Evolutionary conservation across 371 early-diverging fungal species (phyloP).

Genomic region (Chytridium lagenaria): DNA sequence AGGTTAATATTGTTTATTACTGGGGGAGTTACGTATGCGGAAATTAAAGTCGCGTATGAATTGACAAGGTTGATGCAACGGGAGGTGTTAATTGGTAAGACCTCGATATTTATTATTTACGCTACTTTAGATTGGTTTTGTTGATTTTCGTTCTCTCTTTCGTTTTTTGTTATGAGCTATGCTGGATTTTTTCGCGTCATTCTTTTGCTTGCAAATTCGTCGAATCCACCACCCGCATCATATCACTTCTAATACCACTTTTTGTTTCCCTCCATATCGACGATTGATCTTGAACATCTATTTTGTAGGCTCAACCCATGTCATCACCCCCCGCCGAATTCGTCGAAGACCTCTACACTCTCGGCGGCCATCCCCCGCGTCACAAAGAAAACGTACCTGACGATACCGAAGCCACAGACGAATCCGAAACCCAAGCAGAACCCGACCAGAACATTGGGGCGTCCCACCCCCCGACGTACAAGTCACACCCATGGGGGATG

Average conservation of each 20-base stretch:
- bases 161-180: background rate
- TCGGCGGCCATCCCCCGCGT: background rate
- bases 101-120: background rate
- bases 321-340: conserved; percentile 4
- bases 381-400: background rate
- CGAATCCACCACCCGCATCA: too few species aligned
- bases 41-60: conserved; percentile 85
- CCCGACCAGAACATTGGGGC: background rate
- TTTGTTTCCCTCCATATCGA: too few species aligned
- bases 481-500: background rate
- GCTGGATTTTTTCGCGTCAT: background rate
- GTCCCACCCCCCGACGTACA: background rate
- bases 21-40: conserved; percentile 88
- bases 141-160: background rate
- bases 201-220: too few species aligned
- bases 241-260: too few species aligned
- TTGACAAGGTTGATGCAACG: conserved; percentile 66
- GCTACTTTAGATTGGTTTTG: too few species aligned
- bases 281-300: too few species aligned
- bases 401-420: background rate
- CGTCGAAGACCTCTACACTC: background rate
- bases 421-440: background rate
- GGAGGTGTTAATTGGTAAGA: conserved; percentile 79
- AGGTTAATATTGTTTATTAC: conserved; percentile 77
- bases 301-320: background rate